These are phyloP conservation scores for Alternaria triticina DNA, from an alignment of 2,329 filamentous ascomycete genomes.

Conservation along the genomic window DNA sequence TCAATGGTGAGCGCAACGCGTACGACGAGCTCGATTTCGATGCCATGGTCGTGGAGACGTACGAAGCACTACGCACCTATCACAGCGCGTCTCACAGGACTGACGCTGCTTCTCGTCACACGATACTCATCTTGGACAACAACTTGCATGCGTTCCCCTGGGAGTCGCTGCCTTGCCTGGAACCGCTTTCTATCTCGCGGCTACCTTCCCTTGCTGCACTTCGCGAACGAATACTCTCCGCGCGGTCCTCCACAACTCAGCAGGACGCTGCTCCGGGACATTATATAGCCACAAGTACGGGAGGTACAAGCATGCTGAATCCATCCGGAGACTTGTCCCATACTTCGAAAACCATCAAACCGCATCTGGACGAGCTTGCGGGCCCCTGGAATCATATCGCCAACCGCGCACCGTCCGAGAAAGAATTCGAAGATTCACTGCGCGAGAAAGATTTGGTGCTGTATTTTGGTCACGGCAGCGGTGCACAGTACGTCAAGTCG, in stretches of 20 bases:
- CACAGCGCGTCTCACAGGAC: conserved; percentile 59
- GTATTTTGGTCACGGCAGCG: conserved; percentile 96
- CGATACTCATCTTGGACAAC: conserved; percentile 90
- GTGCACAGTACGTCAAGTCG: conserved; percentile 89
- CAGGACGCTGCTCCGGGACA: conserved; percentile 38
- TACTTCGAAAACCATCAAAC: conserved; percentile 78
- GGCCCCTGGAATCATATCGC: conserved; percentile 71
- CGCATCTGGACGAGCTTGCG: conserved; percentile 61
- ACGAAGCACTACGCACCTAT: conserved; percentile 83
- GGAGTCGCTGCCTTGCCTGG: conserved; percentile 91
- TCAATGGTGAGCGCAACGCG: conserved; percentile 93
- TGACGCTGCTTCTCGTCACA: conserved; percentile 64
- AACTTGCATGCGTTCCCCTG: conserved; percentile 89
- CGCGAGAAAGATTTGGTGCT: conserved; percentile 74
- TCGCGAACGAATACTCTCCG: conserved; percentile 71
- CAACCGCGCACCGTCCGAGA: conserved; percentile 73
- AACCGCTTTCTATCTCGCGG: conserved; percentile 78
- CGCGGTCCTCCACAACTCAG: conserved; percentile 45
- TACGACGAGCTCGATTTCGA: conserved; percentile 99
- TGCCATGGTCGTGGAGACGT: conserved; percentile 82
- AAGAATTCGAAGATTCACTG: conserved; percentile 75
- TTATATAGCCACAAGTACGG: conserved; percentile 58
- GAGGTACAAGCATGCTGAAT: conserved; percentile 84
- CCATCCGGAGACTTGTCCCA: conserved; percentile 81
- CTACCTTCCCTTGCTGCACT: conserved; percentile 87